Percentiles rank a stretch among this genome's conserved stretches.
Conservation (phyloP, 345 rosid species). For the Trapa bicornis region DNA sequence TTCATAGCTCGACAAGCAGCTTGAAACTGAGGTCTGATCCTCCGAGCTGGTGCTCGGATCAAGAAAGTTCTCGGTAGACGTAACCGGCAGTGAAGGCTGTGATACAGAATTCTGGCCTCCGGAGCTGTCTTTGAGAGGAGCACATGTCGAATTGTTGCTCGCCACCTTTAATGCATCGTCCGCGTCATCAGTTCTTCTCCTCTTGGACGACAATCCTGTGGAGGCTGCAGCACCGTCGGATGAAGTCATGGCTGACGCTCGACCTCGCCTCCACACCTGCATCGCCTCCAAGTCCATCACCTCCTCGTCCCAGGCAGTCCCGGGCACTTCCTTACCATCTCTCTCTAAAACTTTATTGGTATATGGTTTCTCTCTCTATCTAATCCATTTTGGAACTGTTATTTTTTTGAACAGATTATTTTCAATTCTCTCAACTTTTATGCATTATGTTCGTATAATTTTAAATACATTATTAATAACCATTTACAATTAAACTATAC, state of each 20-base stretch:
- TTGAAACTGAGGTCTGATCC: constrained; percentile 21
- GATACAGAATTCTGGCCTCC: constrained; percentile 4
- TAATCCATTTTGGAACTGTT: neutral
- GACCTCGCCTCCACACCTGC: constrained; percentile 23
- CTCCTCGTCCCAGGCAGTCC: constrained; percentile 16
- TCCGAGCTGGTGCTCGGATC: constrained; percentile 22
- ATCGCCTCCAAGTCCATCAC: constrained; percentile 24
- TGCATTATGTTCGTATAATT: too few relatives aligned
- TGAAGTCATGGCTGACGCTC: constrained; percentile 11
- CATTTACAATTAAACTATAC: too few relatives aligned
- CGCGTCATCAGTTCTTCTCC: constrained; percentile 10
- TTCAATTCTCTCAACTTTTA: too few relatives aligned
- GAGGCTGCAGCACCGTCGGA: constrained; percentile 2
- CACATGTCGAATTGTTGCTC: constrained; percentile 15
- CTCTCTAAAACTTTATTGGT: neutral
- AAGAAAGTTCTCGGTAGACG: neutral
- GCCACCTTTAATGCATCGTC: neutral
- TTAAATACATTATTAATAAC: too few relatives aligned
- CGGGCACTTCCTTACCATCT: neutral
- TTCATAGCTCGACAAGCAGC: constrained; percentile 50
- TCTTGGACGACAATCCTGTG: neutral
- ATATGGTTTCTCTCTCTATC: neutral
- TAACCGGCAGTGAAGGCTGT: neutral
- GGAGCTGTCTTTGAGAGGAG: constrained; percentile 26
- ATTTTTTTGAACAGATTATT: too few relatives aligned